Evolutionary conservation across 1,284 basidiomycete genomes (phyloP).

Genomic region (Cryptococcus neoformans): DNA sequence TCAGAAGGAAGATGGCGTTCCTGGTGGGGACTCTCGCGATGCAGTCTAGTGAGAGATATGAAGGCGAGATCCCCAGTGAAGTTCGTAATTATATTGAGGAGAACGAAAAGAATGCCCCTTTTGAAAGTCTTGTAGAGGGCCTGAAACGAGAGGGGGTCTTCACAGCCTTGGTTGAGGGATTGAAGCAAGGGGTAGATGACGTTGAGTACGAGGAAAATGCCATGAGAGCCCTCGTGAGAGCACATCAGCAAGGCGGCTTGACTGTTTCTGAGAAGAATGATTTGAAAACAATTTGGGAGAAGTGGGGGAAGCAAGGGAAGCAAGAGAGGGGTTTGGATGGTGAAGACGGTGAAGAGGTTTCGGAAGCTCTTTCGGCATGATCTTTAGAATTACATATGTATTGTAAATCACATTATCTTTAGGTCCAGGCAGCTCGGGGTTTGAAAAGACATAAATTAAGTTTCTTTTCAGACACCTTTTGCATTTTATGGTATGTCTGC

Average conservation of each 20-base stretch:
- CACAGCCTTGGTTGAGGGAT: slow-evolving; percentile 21
- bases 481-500: too few relatives aligned
- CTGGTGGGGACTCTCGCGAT: slow-evolving; percentile 74
- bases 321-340: slow-evolving; percentile 38
- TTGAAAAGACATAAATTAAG: too few relatives aligned
- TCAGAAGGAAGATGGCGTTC: slow-evolving; percentile 83
- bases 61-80: slow-evolving; percentile 44
- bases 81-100: slow-evolving; percentile 33
- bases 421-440: too few relatives aligned
- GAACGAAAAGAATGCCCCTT: slow-evolving; percentile 6
- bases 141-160: slow-evolving; percentile 31
- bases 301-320: slow-evolving; percentile 27
- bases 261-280: slow-evolving; percentile 36
- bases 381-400: too few relatives aligned
- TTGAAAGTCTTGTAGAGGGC: slow-evolving; percentile 26
- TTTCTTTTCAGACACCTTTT: too few relatives aligned
- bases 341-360: slow-evolving; percentile 26
- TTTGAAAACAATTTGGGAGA: slow-evolving; percentile 30
- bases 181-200: slow-evolving; percentile 64
- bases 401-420: too few relatives aligned
- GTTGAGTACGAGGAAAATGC: slow-evolving; percentile 78
- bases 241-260: slow-evolving; percentile 40
- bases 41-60: slow-evolving; percentile 57
- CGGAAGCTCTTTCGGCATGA: slow-evolving; percentile 4
- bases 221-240: slow-evolving; percentile 56